Evolutionary conservation across 2,329 filamentous ascomycete species (phyloP), one percentile per base, ranked within the genome.

Genomic region (Thermoascus crustaceus): DNA sequence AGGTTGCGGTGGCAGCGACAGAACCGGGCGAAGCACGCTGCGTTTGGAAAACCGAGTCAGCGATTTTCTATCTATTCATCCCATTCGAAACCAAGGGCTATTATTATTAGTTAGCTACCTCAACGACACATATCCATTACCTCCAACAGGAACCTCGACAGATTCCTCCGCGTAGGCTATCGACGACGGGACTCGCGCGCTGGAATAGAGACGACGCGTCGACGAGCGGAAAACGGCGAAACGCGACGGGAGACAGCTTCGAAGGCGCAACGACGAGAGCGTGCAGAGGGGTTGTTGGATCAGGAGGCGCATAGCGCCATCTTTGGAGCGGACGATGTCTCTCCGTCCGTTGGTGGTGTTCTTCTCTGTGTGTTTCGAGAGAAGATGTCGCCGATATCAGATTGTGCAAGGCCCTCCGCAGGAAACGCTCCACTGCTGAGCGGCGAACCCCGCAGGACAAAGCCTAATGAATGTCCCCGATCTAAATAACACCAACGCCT

Each of bases 11-110:
- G n/a, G n/a, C n/a, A n/a, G n/a, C n/a, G 64, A 16, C 3, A 53
- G 51, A 20, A 54, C 52, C 7, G 60, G 26, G 18, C 18, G 26
- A 10, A 29, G 26, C 7, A 29, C 18, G n/a, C 26, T 29, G 7
- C n/a, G n/a, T n/a, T n/a, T n/a, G n/a, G n/a, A n/a, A n/a, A n/a
- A n/a, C n/a, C n/a, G n/a, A n/a, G n/a, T n/a, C n/a, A n/a, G n/a
- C n/a, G n/a, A n/a, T n/a, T n/a, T n/a, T n/a, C n/a, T n/a, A n/a
- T n/a, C n/a, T n/a, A n/a, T n/a, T n/a, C n/a, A n/a, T n/a, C n/a
- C n/a, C n/a, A n/a, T n/a, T n/a, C n/a, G n/a, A n/a, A n/a, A n/a
- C n/a, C n/a, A n/a, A n/a, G n/a, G 25, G 7, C 25, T 13, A 29
- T 7, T 29, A 29, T 29, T 21, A 14, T 11, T n/a, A 9, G n/a